Conservation (phyloP, 108 stramenopile genomes). For the Cyclotella cryptica region DNA sequence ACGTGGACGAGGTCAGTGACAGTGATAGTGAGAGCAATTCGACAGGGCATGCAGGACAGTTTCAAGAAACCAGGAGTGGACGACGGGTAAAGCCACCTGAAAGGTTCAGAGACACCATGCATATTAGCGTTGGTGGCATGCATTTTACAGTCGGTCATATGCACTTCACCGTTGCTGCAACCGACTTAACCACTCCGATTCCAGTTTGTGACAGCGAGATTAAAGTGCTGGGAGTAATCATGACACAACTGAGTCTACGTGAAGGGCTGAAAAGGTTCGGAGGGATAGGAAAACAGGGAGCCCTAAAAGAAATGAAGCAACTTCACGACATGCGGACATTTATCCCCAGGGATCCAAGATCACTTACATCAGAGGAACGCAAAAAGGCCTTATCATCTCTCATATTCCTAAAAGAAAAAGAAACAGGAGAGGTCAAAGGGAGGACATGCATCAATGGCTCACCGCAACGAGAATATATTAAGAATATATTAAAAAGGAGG, state of each 20-base stretch:
- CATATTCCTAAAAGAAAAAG: background rate
- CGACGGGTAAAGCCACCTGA: no score
- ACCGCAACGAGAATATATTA: slow-evolving; percentile 16
- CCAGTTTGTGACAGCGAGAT: no score
- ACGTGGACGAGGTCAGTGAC: no score
- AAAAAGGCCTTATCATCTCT: background rate
- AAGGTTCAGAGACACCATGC: no score
- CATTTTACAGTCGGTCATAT: no score
- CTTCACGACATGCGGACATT: slow-evolving; percentile 41
- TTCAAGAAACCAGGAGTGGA: no score
- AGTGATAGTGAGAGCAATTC: no score
- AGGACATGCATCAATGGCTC: slow-evolving; percentile 40
- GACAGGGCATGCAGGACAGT: no score
- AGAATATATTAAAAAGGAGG: slow-evolving; percentile 10
- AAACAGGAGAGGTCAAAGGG: slow-evolving; percentile 33
- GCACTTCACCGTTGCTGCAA: no score
- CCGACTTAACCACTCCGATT: no score
- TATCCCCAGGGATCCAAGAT: slow-evolving; percentile 20
- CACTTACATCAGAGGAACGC: slow-evolving; percentile 32
- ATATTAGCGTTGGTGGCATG: no score
- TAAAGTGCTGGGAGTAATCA: background rate
- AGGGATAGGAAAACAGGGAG: slow-evolving; percentile 31
- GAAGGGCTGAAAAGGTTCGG: slow-evolving; percentile 5
- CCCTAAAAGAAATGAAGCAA: slow-evolving; percentile 52
- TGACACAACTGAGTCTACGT: background rate